These are phyloP conservation scores for Colletotrichum musicola DNA, from an alignment of 2,329 filamentous ascomycete species.

Conservation along the genomic window DNA sequence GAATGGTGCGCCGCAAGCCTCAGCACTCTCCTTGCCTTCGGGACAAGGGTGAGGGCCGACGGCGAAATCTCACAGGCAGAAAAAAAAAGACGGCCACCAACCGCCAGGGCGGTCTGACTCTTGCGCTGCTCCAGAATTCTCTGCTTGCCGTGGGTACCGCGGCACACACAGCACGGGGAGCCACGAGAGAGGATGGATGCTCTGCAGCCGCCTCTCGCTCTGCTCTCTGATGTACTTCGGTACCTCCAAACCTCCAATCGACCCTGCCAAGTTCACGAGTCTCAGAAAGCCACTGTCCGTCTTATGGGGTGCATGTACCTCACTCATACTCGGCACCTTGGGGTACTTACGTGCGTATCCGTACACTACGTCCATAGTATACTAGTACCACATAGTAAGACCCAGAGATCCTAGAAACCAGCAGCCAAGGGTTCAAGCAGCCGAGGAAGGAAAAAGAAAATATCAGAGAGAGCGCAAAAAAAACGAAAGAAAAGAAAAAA, in stretches of 20 bases:
- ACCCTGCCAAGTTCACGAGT: constrained; percentile 36
- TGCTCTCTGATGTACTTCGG: not conserved
- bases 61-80: constrained; percentile 20
- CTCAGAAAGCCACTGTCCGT: constrained; percentile 28
- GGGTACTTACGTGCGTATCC: too few species aligned
- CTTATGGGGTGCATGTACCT: not conserved
- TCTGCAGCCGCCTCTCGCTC: not conserved
- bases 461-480: not conserved
- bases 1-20: too few species aligned
- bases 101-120: constrained; percentile 33
- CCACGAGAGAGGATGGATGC: too few species aligned
- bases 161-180: too few species aligned
- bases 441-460: too few species aligned
- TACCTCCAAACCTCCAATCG: constrained; percentile 12
- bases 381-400: too few species aligned
- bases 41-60: not conserved
- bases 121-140: not conserved
- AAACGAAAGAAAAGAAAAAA: not conserved
- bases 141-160: not conserved
- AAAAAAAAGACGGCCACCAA: constrained; percentile 23
- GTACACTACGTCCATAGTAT: too few species aligned
- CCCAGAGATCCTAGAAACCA: not conserved
- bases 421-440: not conserved
- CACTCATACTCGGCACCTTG: too few species aligned
- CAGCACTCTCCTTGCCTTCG: not conserved